A percentile compares a stretch with the other conserved stretches of the same genome.
Conservation (phyloP, 495 filamentous ascomycete species). For the Penicillium taxi region DNA sequence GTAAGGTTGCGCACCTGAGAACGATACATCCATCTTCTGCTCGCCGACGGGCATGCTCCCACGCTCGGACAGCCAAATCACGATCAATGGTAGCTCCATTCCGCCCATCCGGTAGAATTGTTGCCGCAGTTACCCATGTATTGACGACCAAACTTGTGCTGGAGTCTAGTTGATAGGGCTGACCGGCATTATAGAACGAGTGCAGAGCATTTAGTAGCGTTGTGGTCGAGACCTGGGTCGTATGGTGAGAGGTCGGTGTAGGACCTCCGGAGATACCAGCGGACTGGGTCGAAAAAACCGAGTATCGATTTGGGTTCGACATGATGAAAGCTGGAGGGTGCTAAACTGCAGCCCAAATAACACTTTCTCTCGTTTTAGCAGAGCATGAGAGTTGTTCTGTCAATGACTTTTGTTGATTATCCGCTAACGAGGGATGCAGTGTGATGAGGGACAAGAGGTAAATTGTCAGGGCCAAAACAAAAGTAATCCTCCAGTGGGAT, state of each 20-base stretch:
- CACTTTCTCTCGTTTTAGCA: no score
- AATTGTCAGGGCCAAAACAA: conserved; percentile 9
- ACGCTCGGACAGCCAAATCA: conserved; percentile 72
- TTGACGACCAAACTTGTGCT: conserved; percentile 90
- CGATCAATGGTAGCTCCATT: conserved; percentile 71
- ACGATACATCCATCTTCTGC: conserved; percentile 95
- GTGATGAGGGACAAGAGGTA: neutral
- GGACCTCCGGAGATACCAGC: conserved; percentile 44
- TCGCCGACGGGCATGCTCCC: conserved; percentile 92
- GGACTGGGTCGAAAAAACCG: conserved; percentile 74
- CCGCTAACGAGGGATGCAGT: neutral
- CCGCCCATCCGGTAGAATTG: conserved; percentile 54
- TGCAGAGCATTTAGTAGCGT: conserved; percentile 87
- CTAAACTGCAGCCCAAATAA: no score
- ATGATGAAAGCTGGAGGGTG: conserved; percentile 35
- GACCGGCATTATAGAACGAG: conserved; percentile 72
- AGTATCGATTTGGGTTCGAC: conserved; percentile 81
- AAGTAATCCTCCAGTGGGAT: conserved; percentile 5
- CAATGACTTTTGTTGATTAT: no score
- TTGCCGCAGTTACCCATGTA: conserved; percentile 78
- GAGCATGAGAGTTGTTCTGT: conserved; percentile 8
- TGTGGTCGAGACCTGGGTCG: conserved; percentile 80
- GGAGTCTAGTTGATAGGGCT: conserved; percentile 80
- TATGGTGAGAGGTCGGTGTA: conserved; percentile 54
- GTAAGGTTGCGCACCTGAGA: conserved; percentile 54